A percentile compares a stretch with the other conserved stretches of the same genome.
These are phyloP conservation scores for Elsinoe fawcettii DNA, from an alignment of 2,329 filamentous ascomycete species.

Conservation along the genomic window DNA sequence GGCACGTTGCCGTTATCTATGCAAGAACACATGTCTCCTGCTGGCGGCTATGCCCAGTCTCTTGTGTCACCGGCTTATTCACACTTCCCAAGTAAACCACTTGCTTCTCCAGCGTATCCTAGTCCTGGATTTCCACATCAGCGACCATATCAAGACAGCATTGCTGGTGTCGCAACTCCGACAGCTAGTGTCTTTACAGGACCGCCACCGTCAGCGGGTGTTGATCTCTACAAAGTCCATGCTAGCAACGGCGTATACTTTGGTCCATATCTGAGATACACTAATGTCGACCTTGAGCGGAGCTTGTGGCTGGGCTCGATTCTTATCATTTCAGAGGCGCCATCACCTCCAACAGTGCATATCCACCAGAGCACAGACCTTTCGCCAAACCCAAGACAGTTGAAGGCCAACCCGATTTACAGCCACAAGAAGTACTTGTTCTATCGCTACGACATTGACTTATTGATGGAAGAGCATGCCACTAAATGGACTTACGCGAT, in stretches of 20 bases:
- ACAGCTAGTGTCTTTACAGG: conserved; percentile 77
- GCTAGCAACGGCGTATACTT: conserved; percentile 98
- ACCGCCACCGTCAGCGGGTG: conserved; percentile 78
- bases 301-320: conserved; percentile 91
- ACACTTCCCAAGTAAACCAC: conserved; percentile 52
- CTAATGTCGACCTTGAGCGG: conserved; percentile 92
- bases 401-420: conserved; percentile 73
- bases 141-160: conserved; percentile 60
- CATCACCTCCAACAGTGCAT: conserved; percentile 91
- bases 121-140: conserved; percentile 50
- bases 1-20: conserved; percentile 83
- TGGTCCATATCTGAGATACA: conserved; percentile 88
- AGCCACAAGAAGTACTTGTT: conserved; percentile 93
- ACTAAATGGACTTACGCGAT: conserved; percentile 97
- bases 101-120: conserved; percentile 75
- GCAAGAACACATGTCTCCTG: conserved; percentile 78
- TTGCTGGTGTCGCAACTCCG: conserved; percentile 65
- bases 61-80: conserved; percentile 39
- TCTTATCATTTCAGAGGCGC: conserved; percentile 80
- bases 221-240: conserved; percentile 87
- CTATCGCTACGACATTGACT: conserved; percentile 85
- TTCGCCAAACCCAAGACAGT: conserved; percentile 79
- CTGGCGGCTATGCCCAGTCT: conserved; percentile 45
- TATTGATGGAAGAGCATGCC: conserved; percentile 77
- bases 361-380: conserved; percentile 84